A percentile compares a stretch with the other conserved stretches of the same genome.
Evolutionary conservation across 331 rosid genomes (phyloP).

Genomic region (Quercus lobata): DNA sequence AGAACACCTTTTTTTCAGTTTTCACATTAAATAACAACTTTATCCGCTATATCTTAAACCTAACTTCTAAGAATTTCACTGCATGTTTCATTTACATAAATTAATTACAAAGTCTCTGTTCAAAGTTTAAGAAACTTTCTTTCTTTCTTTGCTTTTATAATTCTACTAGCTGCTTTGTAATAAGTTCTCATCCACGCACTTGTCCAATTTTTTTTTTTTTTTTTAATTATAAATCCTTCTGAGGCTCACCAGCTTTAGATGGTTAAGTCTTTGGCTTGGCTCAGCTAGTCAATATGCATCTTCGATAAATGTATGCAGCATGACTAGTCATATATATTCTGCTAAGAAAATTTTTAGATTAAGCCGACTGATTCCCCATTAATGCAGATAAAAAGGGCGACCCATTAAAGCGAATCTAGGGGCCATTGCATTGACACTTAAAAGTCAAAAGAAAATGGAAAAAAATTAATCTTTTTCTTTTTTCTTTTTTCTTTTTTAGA

Average conservation of each 20-base stretch:
- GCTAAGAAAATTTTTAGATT: not conserved
- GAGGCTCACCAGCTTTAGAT: slow-evolving; percentile 26
- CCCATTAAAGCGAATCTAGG: slow-evolving; percentile 20
- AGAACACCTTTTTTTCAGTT: slow-evolving; percentile 3
- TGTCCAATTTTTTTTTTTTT: too few relatives aligned
- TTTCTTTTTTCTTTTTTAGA: not conserved
- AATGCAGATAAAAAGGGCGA: slow-evolving; percentile 4
- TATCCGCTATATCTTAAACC: slow-evolving; percentile 42
- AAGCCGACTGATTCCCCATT: slow-evolving; percentile 4
- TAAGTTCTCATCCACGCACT: too few relatives aligned
- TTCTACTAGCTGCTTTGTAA: too few relatives aligned
- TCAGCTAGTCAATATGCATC: slow-evolving; percentile 14
- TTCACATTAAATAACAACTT: slow-evolving; percentile 22
- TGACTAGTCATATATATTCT: not conserved
- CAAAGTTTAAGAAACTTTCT: slow-evolving; percentile 10
- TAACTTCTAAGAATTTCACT: slow-evolving; percentile 37
- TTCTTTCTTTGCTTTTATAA: not conserved
- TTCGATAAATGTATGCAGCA: too few relatives aligned
- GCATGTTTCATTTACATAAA: slow-evolving; percentile 12
- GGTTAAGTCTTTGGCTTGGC: slow-evolving; percentile 35
- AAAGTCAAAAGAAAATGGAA: slow-evolving; percentile 21
- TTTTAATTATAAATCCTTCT: too few relatives aligned
- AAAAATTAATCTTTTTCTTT: not conserved
- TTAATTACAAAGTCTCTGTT: slow-evolving; percentile 6
- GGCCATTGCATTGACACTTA: slow-evolving; percentile 31